Conservation (phyloP, 2,329 filamentous ascomycete genomes). For the Cephalotrichum gorgonifer region DNA sequence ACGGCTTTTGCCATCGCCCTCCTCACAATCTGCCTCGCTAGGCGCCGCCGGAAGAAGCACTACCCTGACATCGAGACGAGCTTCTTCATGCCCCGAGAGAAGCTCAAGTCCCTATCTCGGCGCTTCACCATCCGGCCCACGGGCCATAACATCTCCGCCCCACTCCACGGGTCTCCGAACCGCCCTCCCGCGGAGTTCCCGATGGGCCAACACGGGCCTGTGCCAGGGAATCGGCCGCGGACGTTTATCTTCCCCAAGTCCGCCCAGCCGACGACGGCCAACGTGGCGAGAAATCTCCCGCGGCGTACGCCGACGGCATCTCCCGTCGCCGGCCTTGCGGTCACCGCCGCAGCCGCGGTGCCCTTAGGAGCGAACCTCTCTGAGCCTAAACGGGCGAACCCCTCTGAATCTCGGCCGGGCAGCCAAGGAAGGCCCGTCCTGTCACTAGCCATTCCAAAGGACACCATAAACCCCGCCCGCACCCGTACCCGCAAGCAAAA, state of each 20-base stretch:
- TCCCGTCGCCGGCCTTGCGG: slow-evolving; percentile 5
- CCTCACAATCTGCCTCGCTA: slow-evolving; percentile 33
- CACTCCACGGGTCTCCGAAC: slow-evolving; percentile 17
- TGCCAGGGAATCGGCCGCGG: neutral
- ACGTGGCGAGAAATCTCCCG: slow-evolving; percentile 11
- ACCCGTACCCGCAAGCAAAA: neutral
- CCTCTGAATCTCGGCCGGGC: neutral
- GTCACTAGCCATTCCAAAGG: slow-evolving; percentile 1
- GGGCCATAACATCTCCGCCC: slow-evolving; percentile 29
- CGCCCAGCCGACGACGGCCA: slow-evolving; percentile 1
- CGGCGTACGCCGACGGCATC: slow-evolving; percentile 10
- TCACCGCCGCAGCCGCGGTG: neutral
- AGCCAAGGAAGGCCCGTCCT: neutral
- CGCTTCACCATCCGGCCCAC: neutral
- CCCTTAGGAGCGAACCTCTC: slow-evolving; percentile 1
- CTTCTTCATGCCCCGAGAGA: slow-evolving; percentile 25
- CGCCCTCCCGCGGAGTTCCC: slow-evolving; percentile 2
- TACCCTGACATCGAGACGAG: slow-evolving; percentile 25
- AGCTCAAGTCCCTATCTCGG: slow-evolving; percentile 7
- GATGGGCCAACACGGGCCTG: slow-evolving; percentile 5
- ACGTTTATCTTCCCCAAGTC: neutral
- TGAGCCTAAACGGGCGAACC: slow-evolving; percentile 5
- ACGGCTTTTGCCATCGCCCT: slow-evolving; percentile 38
- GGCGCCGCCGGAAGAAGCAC: slow-evolving; percentile 28
- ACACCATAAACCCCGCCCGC: neutral